phyloP scores from a whole-genome alignment of 2,329 filamentous ascomycete genomes.

The Penicillium hordei region DNA sequence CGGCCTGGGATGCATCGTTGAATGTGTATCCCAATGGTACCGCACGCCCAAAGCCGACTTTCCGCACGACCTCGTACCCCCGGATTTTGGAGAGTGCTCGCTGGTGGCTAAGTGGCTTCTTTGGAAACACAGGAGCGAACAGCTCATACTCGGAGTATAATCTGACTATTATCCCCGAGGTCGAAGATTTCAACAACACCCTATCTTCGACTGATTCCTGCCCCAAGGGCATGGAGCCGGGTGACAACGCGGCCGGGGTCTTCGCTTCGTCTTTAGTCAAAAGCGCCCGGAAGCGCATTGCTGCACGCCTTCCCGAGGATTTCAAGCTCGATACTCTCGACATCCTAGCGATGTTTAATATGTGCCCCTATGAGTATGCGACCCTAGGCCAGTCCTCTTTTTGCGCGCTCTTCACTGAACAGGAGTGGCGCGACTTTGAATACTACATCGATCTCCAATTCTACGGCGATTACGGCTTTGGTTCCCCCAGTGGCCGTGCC shows the following conservation, averaged over 20 bases:
- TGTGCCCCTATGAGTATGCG: slow-evolving; percentile 56
- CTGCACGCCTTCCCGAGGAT: slow-evolving; percentile 47
- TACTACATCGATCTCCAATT: slow-evolving; percentile 54
- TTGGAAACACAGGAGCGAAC: slow-evolving; percentile 27
- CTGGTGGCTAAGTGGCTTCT: slow-evolving; percentile 45
- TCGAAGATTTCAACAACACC: slow-evolving; percentile 53
- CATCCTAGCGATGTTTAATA: slow-evolving; percentile 51
- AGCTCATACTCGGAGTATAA: slow-evolving; percentile 32
- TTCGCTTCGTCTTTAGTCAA: slow-evolving; percentile 50
- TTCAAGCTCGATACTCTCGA: slow-evolving; percentile 52
- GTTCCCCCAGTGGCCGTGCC: slow-evolving; percentile 52
- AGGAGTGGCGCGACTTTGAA: slow-evolving; percentile 57
- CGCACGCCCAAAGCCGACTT: slow-evolving; percentile 48
- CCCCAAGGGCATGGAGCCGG: slow-evolving; percentile 27
- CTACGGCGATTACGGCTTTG: slow-evolving; percentile 46
- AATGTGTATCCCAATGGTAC: slow-evolving; percentile 47
- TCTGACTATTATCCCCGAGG: slow-evolving; percentile 53
- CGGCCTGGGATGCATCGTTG: slow-evolving; percentile 47
- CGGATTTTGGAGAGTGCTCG: slow-evolving; percentile 54
- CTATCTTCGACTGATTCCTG: slow-evolving; percentile 44
- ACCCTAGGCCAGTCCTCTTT: slow-evolving; percentile 53
- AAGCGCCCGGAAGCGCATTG: slow-evolving; percentile 47
- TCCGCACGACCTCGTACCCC: slow-evolving; percentile 55
- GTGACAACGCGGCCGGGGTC: slow-evolving; percentile 27
- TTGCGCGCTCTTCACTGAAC: slow-evolving; percentile 54